These are phyloP conservation scores for Mycena belliarum DNA, from an alignment of 768 basidiomycete species.

Conservation along the genomic window DNA sequence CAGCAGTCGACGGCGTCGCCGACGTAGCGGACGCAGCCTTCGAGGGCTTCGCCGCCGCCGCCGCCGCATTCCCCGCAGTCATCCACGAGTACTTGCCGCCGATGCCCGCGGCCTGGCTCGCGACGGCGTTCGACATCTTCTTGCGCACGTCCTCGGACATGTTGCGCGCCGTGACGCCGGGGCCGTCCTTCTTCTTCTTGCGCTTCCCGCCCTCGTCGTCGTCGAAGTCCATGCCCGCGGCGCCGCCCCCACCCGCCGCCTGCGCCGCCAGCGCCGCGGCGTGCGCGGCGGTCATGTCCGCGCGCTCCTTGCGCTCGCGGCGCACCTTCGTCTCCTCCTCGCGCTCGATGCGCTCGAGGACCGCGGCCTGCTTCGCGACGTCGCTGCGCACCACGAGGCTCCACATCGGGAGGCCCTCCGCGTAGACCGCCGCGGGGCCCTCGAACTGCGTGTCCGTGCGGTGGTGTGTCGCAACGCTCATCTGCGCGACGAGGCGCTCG, in stretches of 20 bases:
- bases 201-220: conserved; percentile 60
- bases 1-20: conserved; percentile 31
- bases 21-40: conserved; percentile 32
- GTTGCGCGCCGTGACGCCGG: conserved; percentile 81
- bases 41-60: conserved; percentile 40
- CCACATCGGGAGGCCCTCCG: conserved; percentile 80
- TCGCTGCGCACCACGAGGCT: conserved; percentile 74
- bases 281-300: conserved; percentile 70
- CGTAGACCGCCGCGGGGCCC: conserved; percentile 59
- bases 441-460: conserved; percentile 73
- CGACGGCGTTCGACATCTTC: conserved; percentile 89
- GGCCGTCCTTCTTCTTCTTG: conserved; percentile 84
- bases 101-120: conserved; percentile 85
- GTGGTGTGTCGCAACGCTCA: conserved; percentile 69
- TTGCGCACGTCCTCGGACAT: conserved; percentile 92
- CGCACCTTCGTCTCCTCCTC: conserved; percentile 81
- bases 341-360: conserved; percentile 75
- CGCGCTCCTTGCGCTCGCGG: conserved; percentile 76
- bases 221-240: conserved; percentile 30
- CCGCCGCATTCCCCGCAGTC: conserved; percentile 60
- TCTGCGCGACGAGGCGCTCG: conserved; percentile 64
- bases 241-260: conserved; percentile 36
- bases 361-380: conserved; percentile 73
- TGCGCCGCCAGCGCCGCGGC: conserved; percentile 64
- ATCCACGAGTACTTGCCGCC: conserved; percentile 89